These are phyloP conservation scores for Polygonum aviculare DNA, from an alignment of 148 eudicot species.

Conservation along the genomic window DNA sequence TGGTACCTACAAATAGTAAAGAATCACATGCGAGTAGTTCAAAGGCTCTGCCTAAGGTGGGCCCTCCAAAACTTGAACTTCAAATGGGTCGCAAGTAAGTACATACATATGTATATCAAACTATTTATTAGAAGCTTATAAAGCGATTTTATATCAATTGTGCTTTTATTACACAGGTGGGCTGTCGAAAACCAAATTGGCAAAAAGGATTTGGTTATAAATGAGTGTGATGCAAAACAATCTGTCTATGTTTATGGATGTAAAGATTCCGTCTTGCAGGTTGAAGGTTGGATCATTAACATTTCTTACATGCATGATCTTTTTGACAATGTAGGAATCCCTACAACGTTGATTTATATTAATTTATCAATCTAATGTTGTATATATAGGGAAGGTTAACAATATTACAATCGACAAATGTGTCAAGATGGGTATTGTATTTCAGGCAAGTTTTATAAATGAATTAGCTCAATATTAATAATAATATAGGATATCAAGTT, in stretches of 20 bases:
- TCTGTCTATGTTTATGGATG: slow-evolving; percentile 86
- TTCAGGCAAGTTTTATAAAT: slow-evolving; percentile 43
- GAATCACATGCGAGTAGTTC: slow-evolving; percentile 31
- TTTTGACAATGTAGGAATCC: no score
- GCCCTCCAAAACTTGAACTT: slow-evolving; percentile 91
- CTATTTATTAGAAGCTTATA: neutral
- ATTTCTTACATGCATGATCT: no score
- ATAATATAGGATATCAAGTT: slow-evolving; percentile 1
- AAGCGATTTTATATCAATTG: neutral
- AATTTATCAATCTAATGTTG: neutral
- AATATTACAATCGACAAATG: slow-evolving; percentile 92
- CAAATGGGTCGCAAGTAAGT: slow-evolving; percentile 99
- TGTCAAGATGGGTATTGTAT: slow-evolving; percentile 81
- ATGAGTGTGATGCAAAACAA: slow-evolving; percentile 85
- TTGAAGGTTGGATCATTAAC: slow-evolving; percentile 46
- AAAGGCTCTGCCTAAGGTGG: slow-evolving; percentile 52
- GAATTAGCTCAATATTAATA: no score
- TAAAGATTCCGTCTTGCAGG: slow-evolving; percentile 79
- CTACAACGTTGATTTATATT: neutral
- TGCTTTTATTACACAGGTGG: slow-evolving; percentile 42
- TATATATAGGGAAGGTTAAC: slow-evolving; percentile 95
- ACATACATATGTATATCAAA: neutral
- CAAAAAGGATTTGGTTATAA: slow-evolving; percentile 60
- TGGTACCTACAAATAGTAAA: slow-evolving; percentile 56
- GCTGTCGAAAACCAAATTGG: slow-evolving; percentile 88